Base-by-base conservation (phyloP, 257 asterid species). In the Solanum gracilifrons region DNA sequence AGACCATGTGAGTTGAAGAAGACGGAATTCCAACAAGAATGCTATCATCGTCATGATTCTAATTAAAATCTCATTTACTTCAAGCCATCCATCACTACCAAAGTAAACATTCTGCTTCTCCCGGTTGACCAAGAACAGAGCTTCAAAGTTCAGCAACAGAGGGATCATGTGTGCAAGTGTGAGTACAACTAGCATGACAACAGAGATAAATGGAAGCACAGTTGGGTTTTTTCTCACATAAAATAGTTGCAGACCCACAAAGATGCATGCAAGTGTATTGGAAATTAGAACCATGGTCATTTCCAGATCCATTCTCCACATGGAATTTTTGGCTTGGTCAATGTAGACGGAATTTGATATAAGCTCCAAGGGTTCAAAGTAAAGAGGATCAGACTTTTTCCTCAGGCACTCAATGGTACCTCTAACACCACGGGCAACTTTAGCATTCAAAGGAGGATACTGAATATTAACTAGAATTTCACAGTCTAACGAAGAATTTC, bases 231-330 rank as follows among this genome's bases (percentile, higher is more conserved):
- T 94, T 87, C 88, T 93, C 84, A 92, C 93, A 85, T 96, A 95
- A 89, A 94, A 79, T 74, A 96, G 91, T 92, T 96, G 99, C 92
- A 96, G 90, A 77, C 92, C 93, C 43, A 93, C 88, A 90, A 94
- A 94, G 84, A 94, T 76, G 55, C 99, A 95, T 15, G 92, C 91
- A 84, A 96, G 93, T 2, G 99, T 92, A 90, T 87, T 94, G 90
- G 99, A 94, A 90, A 94, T 84, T 32, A 96, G 93, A 85, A 96
- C 95, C 96, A 95, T 91, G 31, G 97, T 91, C 91, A 95, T 91
- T 93, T 96, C 99, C 88, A 96, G 91, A 93, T 96, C 99, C 95
- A 95, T 94, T 87, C 94, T 93, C 97, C 98, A 95, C 55, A 95
- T 87, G 55, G 98, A 94, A 68, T 94, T 94, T 89, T 87, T 93